Percentiles rank a stretch among this genome's conserved stretches.
Conservation (phyloP, 495 filamentous ascomycete species). For the Tirmania nivea region DNA sequence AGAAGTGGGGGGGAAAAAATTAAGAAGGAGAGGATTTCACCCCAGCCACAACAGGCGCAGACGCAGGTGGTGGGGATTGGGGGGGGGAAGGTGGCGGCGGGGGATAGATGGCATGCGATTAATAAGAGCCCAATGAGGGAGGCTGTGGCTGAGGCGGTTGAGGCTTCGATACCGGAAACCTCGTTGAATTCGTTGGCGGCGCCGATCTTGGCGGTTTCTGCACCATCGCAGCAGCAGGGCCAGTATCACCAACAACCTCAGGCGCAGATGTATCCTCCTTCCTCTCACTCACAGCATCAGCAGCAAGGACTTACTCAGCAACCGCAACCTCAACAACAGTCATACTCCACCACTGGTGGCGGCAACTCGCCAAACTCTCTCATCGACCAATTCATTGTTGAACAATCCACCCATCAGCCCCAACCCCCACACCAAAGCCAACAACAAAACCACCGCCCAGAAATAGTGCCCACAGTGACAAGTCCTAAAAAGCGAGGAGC, state of each 20-base stretch:
- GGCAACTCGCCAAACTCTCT: constrained; percentile 24
- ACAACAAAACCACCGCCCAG: constrained; percentile 1
- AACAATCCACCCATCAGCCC: constrained; percentile 10
- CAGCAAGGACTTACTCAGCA: constrained; percentile 1
- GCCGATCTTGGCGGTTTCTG: constrained; percentile 1
- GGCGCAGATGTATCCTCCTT: background rate
- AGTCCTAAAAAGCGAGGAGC: no score
- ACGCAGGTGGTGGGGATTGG: background rate
- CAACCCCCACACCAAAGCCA: background rate
- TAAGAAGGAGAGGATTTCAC: constrained; percentile 23
- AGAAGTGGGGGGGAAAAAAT: constrained; percentile 26
- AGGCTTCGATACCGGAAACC: background rate
- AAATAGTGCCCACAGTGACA: background rate
- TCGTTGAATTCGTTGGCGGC: background rate
- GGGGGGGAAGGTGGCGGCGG: background rate
- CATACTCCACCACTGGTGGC: constrained; percentile 21
- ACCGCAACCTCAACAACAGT: background rate
- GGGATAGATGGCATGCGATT: constrained; percentile 20
- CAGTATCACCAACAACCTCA: constrained; percentile 1
- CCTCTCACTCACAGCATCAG: background rate
- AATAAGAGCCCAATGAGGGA: constrained; percentile 6
- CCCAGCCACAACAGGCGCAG: background rate
- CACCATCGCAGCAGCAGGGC: constrained; percentile 4
- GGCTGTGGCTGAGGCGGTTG: background rate
- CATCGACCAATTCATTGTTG: constrained; percentile 21